phyloP scores from a whole-genome alignment of 2,329 filamentous ascomycete species.

The Calonectria multiphialidica region DNA sequence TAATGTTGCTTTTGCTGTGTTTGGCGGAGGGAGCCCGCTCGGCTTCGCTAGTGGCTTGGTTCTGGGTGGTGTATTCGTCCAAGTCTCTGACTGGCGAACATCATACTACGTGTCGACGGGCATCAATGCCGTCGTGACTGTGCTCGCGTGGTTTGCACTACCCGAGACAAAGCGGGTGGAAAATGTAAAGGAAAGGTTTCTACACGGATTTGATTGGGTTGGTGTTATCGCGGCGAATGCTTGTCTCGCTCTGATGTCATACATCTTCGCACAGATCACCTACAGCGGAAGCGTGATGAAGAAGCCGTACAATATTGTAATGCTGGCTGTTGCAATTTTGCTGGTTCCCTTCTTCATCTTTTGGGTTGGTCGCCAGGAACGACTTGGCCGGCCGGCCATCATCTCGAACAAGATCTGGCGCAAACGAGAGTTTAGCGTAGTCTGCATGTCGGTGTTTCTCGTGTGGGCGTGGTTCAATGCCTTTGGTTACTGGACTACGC shows the following conservation, averaged over 20 bases:
- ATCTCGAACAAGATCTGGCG: slow-evolving; percentile 70
- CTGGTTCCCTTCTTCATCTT: slow-evolving; percentile 25
- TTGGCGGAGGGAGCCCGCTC: slow-evolving; percentile 59
- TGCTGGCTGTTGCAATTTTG: slow-evolving; percentile 11
- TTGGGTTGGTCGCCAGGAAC: slow-evolving; percentile 27
- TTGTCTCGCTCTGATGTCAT: slow-evolving; percentile 21
- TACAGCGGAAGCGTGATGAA: slow-evolving; percentile 17
- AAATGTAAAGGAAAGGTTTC: slow-evolving; percentile 6
- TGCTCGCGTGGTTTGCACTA: slow-evolving; percentile 20
- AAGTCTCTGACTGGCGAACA: slow-evolving; percentile 61
- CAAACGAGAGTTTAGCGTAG: slow-evolving; percentile 63
- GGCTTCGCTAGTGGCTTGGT: slow-evolving; percentile 64
- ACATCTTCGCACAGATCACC: slow-evolving; percentile 23
- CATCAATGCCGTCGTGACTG: slow-evolving; percentile 41
- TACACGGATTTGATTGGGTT: slow-evolving; percentile 24
- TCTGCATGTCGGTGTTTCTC: slow-evolving; percentile 61
- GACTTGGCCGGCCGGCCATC: slow-evolving; percentile 19
- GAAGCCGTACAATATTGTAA: slow-evolving; percentile 22
- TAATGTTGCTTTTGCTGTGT: slow-evolving; percentile 57
- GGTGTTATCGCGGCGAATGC: slow-evolving; percentile 19
- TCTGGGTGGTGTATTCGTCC: slow-evolving; percentile 61
- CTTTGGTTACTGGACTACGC: slow-evolving; percentile 52
- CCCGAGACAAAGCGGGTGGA: slow-evolving; percentile 10
- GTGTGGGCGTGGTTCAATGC: slow-evolving; percentile 56
- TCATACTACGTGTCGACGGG: slow-evolving; percentile 55